Evolutionary conservation across 1,284 basidiomycete species (phyloP).

Genomic region (Puccinia horiana): DNA sequence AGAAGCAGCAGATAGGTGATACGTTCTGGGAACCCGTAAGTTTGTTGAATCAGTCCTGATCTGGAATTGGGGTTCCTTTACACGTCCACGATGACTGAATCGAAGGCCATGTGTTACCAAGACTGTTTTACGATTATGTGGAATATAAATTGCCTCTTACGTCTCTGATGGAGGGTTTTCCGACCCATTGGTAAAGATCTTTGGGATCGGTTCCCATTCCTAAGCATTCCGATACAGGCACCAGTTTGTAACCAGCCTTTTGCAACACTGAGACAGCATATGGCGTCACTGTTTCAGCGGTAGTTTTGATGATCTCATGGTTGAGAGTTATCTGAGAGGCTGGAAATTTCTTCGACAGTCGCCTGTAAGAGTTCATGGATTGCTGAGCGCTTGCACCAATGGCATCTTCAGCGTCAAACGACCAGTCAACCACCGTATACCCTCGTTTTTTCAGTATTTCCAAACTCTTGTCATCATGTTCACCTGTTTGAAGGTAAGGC

Average conservation of each 20-base stretch:
- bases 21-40: no score
- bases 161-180: constrained; percentile 35
- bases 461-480: constrained; percentile 11
- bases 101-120: not conserved
- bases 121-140: no score
- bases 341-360: constrained; percentile 18
- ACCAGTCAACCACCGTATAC: constrained; percentile 45
- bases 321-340: constrained; percentile 33
- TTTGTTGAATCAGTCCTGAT: no score
- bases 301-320: constrained; percentile 29
- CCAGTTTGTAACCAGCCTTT: constrained; percentile 34
- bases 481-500: not conserved
- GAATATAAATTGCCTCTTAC: constrained; percentile 3
- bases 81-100: constrained; percentile 41
- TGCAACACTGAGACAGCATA: constrained; percentile 29
- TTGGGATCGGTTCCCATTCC: constrained; percentile 5
- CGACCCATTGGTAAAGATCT: constrained; percentile 41
- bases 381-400: constrained; percentile 1
- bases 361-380: constrained; percentile 1
- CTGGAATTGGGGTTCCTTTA: constrained; percentile 22
- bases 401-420: constrained; percentile 39
- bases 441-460: constrained; percentile 24
- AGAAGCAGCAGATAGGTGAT: no score
- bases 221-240: constrained; percentile 41
- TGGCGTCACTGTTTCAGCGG: constrained; percentile 26